Base-by-base conservation (phyloP, 331 rosid species). In the Rosa hybrid region DNA sequence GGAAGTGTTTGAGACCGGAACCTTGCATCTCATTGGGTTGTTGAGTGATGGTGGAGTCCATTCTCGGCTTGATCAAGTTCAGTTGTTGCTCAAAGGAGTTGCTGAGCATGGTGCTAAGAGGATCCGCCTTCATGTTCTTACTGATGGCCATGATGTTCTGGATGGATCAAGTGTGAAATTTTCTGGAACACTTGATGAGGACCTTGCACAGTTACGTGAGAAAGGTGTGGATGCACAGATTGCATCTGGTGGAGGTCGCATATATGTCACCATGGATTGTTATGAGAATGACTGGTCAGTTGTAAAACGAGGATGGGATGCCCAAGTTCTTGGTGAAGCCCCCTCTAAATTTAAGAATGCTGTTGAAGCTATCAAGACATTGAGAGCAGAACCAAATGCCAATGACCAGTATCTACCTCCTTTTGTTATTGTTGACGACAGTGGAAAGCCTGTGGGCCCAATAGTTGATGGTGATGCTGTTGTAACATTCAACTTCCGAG, bases 301-400 rank as follows among this genome's bases (percentile, higher is more conserved):
- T 73, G 97, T 96, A 85, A 96, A 96, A 76, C 91, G 99, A 56
- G 99, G 99, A n/a, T 96, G 99, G 99, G 94, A 96, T 87, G 99
- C 99, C 71, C 99, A 96, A 83, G 99, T 96, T 86, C 99, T 96
- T 68, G 99, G 99, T 50, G 97, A 96, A 88, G 99, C 98, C 39
- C 97, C 99, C 64, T 11, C 86, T 79, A 93, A 96, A 79, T 93
- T 96, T 78, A 89, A 38, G 76, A 92, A 11, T 84, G 92, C 91
- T 21, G 49, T 93, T 83, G 99, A 93, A 79, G 99, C 97, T 77
- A 86, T 96, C 82, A 90, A 96, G 90, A 92, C 56, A 67, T 86
- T 93, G 84, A 90, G 99, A 83, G 86, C 69, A 41, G 98, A 81
- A 56, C 89, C 91, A 59, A 91, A 90, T 0, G 89, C 91, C 80